Conservation (phyloP, 2,329 filamentous ascomycete species). For the Penicillium sp. region DNA sequence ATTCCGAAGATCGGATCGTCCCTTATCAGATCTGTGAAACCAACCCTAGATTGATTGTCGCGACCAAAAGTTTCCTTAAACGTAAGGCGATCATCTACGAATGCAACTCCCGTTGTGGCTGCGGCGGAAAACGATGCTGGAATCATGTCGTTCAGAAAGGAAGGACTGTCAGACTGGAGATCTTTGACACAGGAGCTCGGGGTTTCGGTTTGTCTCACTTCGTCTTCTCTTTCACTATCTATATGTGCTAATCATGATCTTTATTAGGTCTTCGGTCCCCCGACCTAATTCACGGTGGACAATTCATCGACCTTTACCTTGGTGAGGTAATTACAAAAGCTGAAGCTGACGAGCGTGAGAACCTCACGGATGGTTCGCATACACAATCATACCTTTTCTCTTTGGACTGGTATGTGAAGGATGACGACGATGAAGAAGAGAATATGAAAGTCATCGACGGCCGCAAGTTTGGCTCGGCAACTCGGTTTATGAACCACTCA, state of each 20-base stretch:
- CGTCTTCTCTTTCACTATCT: neutral
- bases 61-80: constrained; percentile 31
- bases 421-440: constrained; percentile 22
- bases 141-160: constrained; percentile 44
- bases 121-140: constrained; percentile 33
- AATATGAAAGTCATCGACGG: constrained; percentile 44
- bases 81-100: constrained; percentile 41
- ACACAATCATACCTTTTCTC: constrained; percentile 43
- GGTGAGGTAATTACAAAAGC: constrained; percentile 44
- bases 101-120: constrained; percentile 40
- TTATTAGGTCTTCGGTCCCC: constrained; percentile 40
- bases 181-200: constrained; percentile 42
- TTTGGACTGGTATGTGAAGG: constrained; percentile 37
- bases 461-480: constrained; percentile 40
- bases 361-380: constrained; percentile 18
- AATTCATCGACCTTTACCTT: constrained; percentile 47
- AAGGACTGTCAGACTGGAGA: constrained; percentile 39
- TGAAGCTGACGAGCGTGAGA: constrained; percentile 40
- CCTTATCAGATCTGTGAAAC: constrained; percentile 26
- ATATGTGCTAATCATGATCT: constrained; percentile 4
- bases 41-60: constrained; percentile 19
- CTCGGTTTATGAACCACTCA: constrained; percentile 50
- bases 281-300: constrained; percentile 37
- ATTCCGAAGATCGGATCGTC: constrained; percentile 29
- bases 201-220: constrained; percentile 37